phyloP scores from a whole-genome alignment of 768 basidiomycete species.

The Boletus rufocinnamomeus region DNA sequence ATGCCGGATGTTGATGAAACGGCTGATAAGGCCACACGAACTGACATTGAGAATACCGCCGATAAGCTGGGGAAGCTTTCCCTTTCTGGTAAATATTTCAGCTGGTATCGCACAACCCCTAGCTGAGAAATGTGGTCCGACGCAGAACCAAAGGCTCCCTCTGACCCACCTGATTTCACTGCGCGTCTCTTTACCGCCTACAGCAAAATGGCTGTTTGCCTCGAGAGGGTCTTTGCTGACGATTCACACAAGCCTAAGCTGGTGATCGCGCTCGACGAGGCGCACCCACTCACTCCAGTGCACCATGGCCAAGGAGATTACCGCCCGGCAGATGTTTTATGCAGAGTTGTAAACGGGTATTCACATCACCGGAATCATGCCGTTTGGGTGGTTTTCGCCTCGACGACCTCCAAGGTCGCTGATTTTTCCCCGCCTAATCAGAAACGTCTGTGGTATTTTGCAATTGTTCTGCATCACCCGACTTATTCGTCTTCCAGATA shows the following conservation, averaged over 20 bases:
- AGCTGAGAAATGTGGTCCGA: neutral
- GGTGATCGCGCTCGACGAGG: constrained; percentile 21
- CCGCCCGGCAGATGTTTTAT: constrained; percentile 8
- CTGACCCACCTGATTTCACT: neutral
- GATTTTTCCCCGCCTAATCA: constrained; percentile 10
- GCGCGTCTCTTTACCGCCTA: neutral
- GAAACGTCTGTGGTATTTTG: neutral
- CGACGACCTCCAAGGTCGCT: constrained; percentile 13
- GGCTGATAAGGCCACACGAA: no score
- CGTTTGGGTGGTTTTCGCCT: constrained; percentile 21
- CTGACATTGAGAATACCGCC: neutral
- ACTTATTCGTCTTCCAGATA: constrained; percentile 3
- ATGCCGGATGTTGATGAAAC: neutral
- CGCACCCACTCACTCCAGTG: constrained; percentile 3
- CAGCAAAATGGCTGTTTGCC: neutral
- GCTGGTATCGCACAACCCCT: neutral
- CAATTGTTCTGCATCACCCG: no score
- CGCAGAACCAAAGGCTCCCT: neutral
- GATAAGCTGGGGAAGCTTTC: neutral
- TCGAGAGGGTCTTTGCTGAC: neutral
- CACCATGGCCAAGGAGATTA: neutral
- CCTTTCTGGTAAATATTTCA: neutral
- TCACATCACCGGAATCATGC: constrained; percentile 6
- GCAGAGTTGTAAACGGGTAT: constrained; percentile 6
- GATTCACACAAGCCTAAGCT: neutral